Base-by-base conservation (phyloP, 331 rosid species). In the Cucumis variabilis region DNA sequence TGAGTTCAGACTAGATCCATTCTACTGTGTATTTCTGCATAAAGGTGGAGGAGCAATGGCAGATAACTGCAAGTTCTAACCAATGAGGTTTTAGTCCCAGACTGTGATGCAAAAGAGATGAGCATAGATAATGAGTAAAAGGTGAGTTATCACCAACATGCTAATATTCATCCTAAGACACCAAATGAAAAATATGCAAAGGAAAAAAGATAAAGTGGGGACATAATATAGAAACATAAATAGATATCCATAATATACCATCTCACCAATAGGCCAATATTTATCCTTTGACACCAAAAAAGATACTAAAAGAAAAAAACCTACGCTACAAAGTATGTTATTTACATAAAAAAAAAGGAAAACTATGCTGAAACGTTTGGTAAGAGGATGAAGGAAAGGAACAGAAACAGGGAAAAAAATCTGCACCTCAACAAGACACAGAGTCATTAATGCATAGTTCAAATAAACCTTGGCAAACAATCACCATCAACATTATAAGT, bases 141-240 rank as follows among this genome's bases (percentile, higher is more conserved):
- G 68, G 66, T 85, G 70, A 12, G 4, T 50, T 20, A n/a, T 19
- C 48, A 69, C 33, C 79, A 46, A 84, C 37, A 60, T 20, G 10
- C 62, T 30, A 76, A 74, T 76, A 60, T 30, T 58, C 50, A 80
- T 5, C 69, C 69, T 27, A 55, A 27, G 68, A 27, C 17, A 79
- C 67, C 25, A 62, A 80, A 30, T n/a, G 74, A 83, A 63, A 63
- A 65, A 37, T 23, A 83, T 63, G 33, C 86, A 83, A 58, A 15
- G 37, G 13, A 23, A n/a, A 46, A 82, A 23, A 28, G 23, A 60
- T 11, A 28, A 63, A 23, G 74, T 37, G 58, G 46, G 41, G 50
- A 82, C 13, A 1, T 15, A 67, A 84, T 25, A 46, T 46, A 24
- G 46, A 84, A 68, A 15, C 20, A 84, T 50, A 71, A 69, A 68